Evolutionary conservation across 441 rosid genomes (phyloP).

Genomic region (Pelargonium australe): DNA sequence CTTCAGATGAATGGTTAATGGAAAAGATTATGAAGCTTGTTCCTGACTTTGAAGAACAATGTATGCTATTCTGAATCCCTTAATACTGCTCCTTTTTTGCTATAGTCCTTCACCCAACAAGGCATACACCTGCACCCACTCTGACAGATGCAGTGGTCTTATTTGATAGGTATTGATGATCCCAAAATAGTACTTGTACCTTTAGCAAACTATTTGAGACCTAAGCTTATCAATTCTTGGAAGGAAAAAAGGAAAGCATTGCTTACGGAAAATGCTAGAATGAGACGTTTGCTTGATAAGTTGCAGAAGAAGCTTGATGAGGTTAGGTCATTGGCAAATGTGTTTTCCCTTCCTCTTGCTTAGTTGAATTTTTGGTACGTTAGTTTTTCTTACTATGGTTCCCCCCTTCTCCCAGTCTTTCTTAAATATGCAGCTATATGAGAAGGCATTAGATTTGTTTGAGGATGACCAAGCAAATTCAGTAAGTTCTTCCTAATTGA

Average conservation of each 20-base stretch:
- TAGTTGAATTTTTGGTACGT: neutral
- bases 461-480: slow-evolving; percentile 84
- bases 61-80: slow-evolving; percentile 28
- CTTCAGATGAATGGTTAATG: no score
- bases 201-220: slow-evolving; percentile 63
- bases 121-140: slow-evolving; percentile 7
- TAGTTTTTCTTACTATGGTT: slow-evolving; percentile 4
- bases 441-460: slow-evolving; percentile 80
- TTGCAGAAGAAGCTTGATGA: slow-evolving; percentile 89
- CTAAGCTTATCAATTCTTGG: slow-evolving; percentile 64
- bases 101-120: slow-evolving; percentile 14
- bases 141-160: slow-evolving; percentile 22
- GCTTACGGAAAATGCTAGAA: slow-evolving; percentile 76
- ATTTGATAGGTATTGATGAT: slow-evolving; percentile 61
- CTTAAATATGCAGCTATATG: slow-evolving; percentile 85
- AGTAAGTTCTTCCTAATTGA: slow-evolving; percentile 44
- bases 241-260: slow-evolving; percentile 82
- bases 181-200: slow-evolving; percentile 50
- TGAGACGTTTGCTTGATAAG: slow-evolving; percentile 66
- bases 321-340: slow-evolving; percentile 35
- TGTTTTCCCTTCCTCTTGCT: slow-evolving; percentile 16
- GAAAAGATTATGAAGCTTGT: slow-evolving; percentile 49
- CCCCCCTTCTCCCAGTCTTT: slow-evolving; percentile 53
- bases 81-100: slow-evolving; percentile 7
- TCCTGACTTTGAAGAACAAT: slow-evolving; percentile 87